Evolutionary conservation across 2,329 filamentous ascomycete species (phyloP), one percentile per base, ranked within the genome.

Genomic region (Harringtonia lauricola): DNA sequence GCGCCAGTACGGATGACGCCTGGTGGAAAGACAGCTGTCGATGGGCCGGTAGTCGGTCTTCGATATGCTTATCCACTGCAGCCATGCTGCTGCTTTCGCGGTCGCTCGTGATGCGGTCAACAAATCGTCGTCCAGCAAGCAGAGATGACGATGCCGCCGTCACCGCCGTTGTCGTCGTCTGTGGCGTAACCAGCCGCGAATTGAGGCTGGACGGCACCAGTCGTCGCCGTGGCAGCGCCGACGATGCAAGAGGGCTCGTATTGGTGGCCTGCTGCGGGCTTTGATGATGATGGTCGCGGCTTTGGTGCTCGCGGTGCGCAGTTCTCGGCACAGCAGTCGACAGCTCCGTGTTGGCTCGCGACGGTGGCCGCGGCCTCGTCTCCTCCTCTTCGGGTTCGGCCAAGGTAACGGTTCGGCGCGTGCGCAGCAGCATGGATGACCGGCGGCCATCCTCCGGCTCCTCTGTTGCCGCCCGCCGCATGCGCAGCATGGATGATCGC

Each of bases 311-410:
- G 36, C 68, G 64, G 4, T 59, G 57, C 43, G 49, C 54, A 45
- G 53, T 54, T 9, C 42, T 24, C 48, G 52, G 62, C 47, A 49
- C 59, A 54, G 49, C 55, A 24, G n/a, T n/a, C n/a, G 64, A 68
- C 42, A 71, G 65, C 47, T 82, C 78, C 1, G 76, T 80, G 30
- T 65, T 61, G 4, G 76, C 75, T 21, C 79, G 66, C 4, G 77
- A 79, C 1, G 76, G 74, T 3, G 71, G 66, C n/a, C 72, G 69
- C 49, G 72, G 24, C 13, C 21, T 3, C 18, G 72, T 69, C 1
- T 74, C 70, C 12, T 72, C 69, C 2, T 74, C 65, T 28, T 70
- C 65, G 14, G n/a, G n/a, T n/a, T 66, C 66, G 26, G 67, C 56
- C 30, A 45, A 6, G 0, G 70, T 69, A 13, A 61, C 63, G 31